Conservation (phyloP, 192 early-diverging fungal species). For the Phlyctochytrium planicorne region DNA sequence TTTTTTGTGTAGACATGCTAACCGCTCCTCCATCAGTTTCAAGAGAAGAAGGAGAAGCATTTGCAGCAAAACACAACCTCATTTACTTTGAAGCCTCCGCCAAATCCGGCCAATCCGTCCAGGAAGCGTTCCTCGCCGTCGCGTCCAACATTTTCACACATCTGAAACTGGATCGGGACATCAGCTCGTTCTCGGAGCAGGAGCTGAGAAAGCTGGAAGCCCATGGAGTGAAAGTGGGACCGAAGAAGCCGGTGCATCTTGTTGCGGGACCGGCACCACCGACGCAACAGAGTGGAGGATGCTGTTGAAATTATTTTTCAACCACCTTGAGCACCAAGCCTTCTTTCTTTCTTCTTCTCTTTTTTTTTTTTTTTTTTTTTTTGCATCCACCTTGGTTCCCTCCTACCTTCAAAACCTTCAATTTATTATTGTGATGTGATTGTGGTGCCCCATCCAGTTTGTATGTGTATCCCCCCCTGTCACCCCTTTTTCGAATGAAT, state of each 20-base stretch:
- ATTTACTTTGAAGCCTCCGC: slow-evolving; percentile 91
- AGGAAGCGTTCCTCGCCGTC: slow-evolving; percentile 40
- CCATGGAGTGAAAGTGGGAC: slow-evolving; percentile 30
- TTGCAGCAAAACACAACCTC: slow-evolving; percentile 82
- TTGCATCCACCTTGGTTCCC: too few relatives aligned
- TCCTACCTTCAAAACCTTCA: too few relatives aligned
- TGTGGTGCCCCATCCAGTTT: too few relatives aligned
- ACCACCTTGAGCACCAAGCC: too few relatives aligned
- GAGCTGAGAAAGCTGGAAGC: slow-evolving; percentile 27
- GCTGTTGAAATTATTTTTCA: neutral
- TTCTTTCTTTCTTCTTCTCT: too few relatives aligned
- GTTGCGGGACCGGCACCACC: slow-evolving; percentile 1
- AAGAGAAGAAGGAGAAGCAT: slow-evolving; percentile 81
- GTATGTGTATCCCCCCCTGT: too few relatives aligned
- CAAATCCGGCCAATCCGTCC: slow-evolving; percentile 84
- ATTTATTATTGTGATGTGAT: too few relatives aligned
- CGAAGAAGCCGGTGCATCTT: slow-evolving; percentile 11
- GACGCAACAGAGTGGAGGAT: neutral
- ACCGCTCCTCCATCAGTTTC: slow-evolving; percentile 54
- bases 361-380: too few relatives aligned
- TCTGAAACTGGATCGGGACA: slow-evolving; percentile 18
- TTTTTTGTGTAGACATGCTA: neutral
- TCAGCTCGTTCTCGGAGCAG: slow-evolving; percentile 19
- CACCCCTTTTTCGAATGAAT: too few relatives aligned
- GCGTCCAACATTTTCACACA: slow-evolving; percentile 24